phyloP scores from a whole-genome alignment of 139 green algal species.

The Chlamydomonas sphaeroides region DNA sequence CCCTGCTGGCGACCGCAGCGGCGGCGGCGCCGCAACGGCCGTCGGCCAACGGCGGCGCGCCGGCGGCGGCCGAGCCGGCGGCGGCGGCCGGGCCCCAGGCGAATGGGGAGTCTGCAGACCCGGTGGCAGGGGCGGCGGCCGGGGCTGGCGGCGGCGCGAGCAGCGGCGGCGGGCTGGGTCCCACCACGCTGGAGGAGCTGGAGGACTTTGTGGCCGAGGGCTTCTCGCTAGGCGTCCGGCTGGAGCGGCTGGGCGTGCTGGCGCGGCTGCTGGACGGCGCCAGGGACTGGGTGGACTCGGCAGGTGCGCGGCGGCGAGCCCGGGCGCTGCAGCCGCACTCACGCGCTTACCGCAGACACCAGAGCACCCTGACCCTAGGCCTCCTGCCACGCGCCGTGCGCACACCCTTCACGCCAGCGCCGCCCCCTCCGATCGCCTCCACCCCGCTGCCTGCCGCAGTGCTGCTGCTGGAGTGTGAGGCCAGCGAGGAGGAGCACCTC shows the following conservation, averaged over 20 bases:
- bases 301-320: too few relatives aligned
- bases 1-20: conserved; percentile 37
- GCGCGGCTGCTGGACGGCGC: conserved; percentile 46
- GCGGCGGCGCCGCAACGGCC: not conserved
- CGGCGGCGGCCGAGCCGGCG: too few relatives aligned
- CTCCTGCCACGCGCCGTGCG: too few relatives aligned
- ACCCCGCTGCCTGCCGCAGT: too few relatives aligned
- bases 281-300: not conserved
- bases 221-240: conserved; percentile 4
- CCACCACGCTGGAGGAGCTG: conserved; percentile 56
- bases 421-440: too few relatives aligned
- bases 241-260: conserved; percentile 46
- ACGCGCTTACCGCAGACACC: too few relatives aligned
- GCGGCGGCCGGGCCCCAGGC: too few relatives aligned
- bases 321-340: too few relatives aligned
- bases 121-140: not conserved
- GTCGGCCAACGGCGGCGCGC: not conserved
- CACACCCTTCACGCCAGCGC: too few relatives aligned
- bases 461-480: not conserved
- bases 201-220: conserved; percentile 55
- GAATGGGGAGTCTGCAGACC: too few relatives aligned
- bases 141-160: not conserved
- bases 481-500: not conserved
- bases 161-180: not conserved
- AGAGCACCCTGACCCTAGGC: too few relatives aligned